Conservation (phyloP, 805 yeast species). For the Myxozyma melibiosi region DNA sequence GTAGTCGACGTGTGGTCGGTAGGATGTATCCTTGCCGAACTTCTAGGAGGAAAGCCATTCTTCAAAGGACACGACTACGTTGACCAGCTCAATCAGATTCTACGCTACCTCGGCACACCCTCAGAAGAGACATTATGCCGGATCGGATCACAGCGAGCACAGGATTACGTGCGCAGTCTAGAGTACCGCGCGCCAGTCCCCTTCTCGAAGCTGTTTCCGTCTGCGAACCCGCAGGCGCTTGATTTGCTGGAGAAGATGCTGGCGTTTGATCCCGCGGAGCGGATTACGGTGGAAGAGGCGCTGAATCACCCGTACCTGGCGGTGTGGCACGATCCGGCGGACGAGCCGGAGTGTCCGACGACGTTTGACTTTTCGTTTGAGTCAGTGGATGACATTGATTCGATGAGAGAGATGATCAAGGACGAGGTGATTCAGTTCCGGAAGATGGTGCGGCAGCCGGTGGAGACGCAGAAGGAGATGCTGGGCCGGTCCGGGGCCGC, state of each 20-base stretch:
- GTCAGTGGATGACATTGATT: constrained; percentile 73
- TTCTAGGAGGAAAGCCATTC: constrained; percentile 85
- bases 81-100: constrained; percentile 86
- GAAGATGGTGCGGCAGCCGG: constrained; percentile 76
- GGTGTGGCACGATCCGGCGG: constrained; percentile 91
- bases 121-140: constrained; percentile 65
- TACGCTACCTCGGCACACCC: constrained; percentile 91
- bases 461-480: constrained; percentile 54
- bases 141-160: constrained; percentile 81
- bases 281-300: constrained; percentile 89
- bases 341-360: constrained; percentile 74
- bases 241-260: constrained; percentile 78
- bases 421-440: constrained; percentile 80
- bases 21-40: constrained; percentile 94
- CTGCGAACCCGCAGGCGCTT: constrained; percentile 80
- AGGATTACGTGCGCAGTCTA: constrained; percentile 82
- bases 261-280: constrained; percentile 79
- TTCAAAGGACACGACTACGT: constrained; percentile 96
- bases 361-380: constrained; percentile 90
- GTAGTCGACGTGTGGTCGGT: constrained; percentile 91
- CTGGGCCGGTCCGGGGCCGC: constrained; percentile 39
- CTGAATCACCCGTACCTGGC: constrained; percentile 83
- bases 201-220: constrained; percentile 70
- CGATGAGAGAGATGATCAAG: constrained; percentile 73
- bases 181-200: constrained; percentile 82